phyloP scores from a whole-genome alignment of 2,329 filamentous ascomycete species.

The Periglandula ipomoeae region DNA sequence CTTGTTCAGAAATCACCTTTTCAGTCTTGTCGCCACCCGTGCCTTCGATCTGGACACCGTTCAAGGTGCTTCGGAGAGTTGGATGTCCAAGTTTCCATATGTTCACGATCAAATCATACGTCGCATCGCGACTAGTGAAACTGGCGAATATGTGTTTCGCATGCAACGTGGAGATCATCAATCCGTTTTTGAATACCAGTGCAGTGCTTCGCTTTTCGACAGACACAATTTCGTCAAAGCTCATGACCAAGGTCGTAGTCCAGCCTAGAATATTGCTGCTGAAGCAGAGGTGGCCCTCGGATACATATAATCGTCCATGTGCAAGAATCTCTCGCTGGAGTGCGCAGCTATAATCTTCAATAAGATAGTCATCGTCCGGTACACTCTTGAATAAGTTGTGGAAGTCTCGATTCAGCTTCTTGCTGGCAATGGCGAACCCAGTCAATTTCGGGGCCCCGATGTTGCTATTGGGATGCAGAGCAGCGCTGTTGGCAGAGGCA shows the following conservation, averaged over 20 bases:
- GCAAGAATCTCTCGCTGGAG: slow-evolving; percentile 91
- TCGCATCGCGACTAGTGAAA: slow-evolving; percentile 87
- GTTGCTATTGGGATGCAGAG: slow-evolving; percentile 53
- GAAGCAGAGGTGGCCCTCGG: slow-evolving; percentile 95
- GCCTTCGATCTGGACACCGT: slow-evolving; percentile 75
- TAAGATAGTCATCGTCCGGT: slow-evolving; percentile 93
- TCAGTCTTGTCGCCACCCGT: slow-evolving; percentile 86
- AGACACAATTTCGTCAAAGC: slow-evolving; percentile 94
- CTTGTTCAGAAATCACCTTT: slow-evolving; percentile 53
- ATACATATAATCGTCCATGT: slow-evolving; percentile 89
- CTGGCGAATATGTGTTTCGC: slow-evolving; percentile 94
- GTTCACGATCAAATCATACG: slow-evolving; percentile 92
- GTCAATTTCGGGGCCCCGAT: slow-evolving; percentile 67
- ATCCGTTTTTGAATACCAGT: slow-evolving; percentile 90
- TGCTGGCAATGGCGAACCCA: slow-evolving; percentile 91
- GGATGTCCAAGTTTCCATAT: slow-evolving; percentile 98
- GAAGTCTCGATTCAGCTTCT: slow-evolving; percentile 93
- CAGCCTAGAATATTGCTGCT: slow-evolving; percentile 98
- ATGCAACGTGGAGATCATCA: slow-evolving; percentile 92
- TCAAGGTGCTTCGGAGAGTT: slow-evolving; percentile 80
- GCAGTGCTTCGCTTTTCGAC: slow-evolving; percentile 96
- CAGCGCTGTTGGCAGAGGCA: slow-evolving; percentile 57
- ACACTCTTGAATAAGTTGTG: slow-evolving; percentile 92
- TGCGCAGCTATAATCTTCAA: slow-evolving; percentile 97
- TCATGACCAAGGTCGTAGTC: slow-evolving; percentile 95